Percentiles rank a stretch among this genome's conserved stretches.
phyloP scores from a whole-genome alignment of 441 rosid species.

The Croton laevigatus region DNA sequence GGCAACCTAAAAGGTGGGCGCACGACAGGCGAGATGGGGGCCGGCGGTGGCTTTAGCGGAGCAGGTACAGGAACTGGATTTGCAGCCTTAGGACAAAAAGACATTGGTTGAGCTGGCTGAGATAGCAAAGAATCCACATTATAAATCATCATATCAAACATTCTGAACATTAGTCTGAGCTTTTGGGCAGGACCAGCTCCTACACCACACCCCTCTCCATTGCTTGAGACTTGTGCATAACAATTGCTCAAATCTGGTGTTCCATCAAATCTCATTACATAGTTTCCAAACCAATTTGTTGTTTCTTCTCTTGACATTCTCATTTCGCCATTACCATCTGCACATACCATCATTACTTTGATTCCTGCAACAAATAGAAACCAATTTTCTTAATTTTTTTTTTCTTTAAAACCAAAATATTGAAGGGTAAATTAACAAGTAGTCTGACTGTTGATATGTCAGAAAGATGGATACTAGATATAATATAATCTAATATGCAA shows the following conservation, averaged over 20 bases:
- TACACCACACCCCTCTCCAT: slow-evolving; percentile 47
- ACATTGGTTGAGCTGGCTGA: slow-evolving; percentile 65
- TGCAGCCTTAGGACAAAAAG: slow-evolving; percentile 57
- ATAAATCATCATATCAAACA: slow-evolving; percentile 57
- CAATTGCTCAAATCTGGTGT: slow-evolving; percentile 73
- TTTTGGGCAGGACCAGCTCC: slow-evolving; percentile 63
- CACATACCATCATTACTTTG: slow-evolving; percentile 54
- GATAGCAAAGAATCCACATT: slow-evolving; percentile 58
- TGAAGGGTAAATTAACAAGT: too few species aligned
- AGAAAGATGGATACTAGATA: too few species aligned
- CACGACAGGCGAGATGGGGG: slow-evolving; percentile 21
- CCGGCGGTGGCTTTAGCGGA: slow-evolving; percentile 26
- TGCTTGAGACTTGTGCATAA: slow-evolving; percentile 57
- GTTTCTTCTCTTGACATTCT: slow-evolving; percentile 66
- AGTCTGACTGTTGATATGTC: too few species aligned
- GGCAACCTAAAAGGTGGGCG: slow-evolving; percentile 40
- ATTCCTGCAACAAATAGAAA: slow-evolving; percentile 39
- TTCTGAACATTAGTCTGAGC: slow-evolving; percentile 47
- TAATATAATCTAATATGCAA: not conserved
- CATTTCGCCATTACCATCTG: slow-evolving; percentile 50
- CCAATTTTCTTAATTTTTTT: too few species aligned
- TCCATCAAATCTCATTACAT: slow-evolving; percentile 68
- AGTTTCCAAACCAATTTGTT: slow-evolving; percentile 66
- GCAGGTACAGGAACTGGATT: slow-evolving; percentile 27
- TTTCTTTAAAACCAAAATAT: too few species aligned